A percentile compares a stretch with the other conserved stretches of the same genome.
These are phyloP conservation scores for Breynia disticha DNA, from an alignment of 441 rosid species.

Conservation along the genomic window DNA sequence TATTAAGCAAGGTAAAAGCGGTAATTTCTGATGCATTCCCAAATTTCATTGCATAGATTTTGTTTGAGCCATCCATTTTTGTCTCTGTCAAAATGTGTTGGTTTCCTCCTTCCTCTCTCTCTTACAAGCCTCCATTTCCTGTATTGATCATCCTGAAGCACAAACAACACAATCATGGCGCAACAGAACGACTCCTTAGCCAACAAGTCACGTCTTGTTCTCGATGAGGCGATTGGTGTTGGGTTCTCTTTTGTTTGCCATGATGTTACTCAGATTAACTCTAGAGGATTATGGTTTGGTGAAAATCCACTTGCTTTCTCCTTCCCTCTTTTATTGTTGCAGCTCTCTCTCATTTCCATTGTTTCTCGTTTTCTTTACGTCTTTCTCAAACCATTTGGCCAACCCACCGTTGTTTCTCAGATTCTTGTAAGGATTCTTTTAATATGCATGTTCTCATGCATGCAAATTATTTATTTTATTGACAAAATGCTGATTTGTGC, in stretches of 20 bases:
- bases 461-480: not conserved
- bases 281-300: conserved; percentile 35
- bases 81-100: not conserved
- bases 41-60: not conserved
- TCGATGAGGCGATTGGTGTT: not conserved
- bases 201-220: not conserved
- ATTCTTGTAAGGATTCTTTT: not conserved
- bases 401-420: not conserved
- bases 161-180: not conserved
- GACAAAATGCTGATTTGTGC: no score
- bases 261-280: conserved; percentile 14
- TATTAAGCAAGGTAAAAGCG: no score
- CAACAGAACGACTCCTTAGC: no score
- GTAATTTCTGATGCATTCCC: no score
- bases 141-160: not conserved
- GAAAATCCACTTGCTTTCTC: conserved; percentile 35
- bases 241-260: conserved; percentile 21
- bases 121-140: not conserved
- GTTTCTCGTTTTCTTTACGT: not conserved
- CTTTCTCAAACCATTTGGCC: not conserved
- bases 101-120: not conserved
- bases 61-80: conserved; percentile 13
- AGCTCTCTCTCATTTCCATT: conserved; percentile 23
- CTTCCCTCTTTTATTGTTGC: conserved; percentile 31
- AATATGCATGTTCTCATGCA: not conserved